Evolutionary conservation across 495 filamentous ascomycete species (phyloP).

Genomic region (Xylaria acuta): DNA sequence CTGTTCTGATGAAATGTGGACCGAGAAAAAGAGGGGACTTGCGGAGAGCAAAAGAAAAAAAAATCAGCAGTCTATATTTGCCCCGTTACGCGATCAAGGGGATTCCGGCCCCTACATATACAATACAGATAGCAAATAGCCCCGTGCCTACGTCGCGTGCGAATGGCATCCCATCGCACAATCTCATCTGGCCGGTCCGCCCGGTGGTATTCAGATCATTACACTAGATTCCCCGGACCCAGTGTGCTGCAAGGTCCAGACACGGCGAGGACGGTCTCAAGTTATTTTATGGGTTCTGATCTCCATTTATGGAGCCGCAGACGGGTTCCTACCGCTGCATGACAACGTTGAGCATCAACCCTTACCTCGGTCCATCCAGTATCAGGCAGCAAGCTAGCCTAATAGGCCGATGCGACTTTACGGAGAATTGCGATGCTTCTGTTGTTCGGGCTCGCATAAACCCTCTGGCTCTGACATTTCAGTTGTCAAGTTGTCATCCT

Average conservation of each 20-base stretch:
- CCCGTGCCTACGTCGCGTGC: background rate
- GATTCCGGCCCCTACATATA: background rate
- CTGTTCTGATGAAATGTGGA: slow-evolving; percentile 24
- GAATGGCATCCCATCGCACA: background rate
- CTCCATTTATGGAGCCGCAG: slow-evolving; percentile 10
- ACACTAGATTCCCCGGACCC: slow-evolving; percentile 9
- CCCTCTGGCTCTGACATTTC: slow-evolving; percentile 19
- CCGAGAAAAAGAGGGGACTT: slow-evolving; percentile 1
- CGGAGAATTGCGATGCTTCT: slow-evolving; percentile 10
- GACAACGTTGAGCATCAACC: background rate
- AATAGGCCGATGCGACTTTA: slow-evolving; percentile 14
- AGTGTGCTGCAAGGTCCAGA: background rate
- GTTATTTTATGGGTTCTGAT: background rate
- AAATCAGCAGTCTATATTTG: background rate
- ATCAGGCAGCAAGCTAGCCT: slow-evolving; percentile 17
- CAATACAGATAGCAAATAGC: background rate
- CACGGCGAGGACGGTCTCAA: background rate
- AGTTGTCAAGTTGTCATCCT: slow-evolving; percentile 33
- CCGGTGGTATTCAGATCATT: slow-evolving; percentile 15
- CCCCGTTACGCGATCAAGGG: background rate
- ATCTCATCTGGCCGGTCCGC: background rate
- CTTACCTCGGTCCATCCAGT: slow-evolving; percentile 16
- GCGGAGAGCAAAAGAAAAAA: background rate
- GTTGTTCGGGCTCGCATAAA: slow-evolving; percentile 6
- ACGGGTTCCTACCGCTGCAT: slow-evolving; percentile 11